Conservation (phyloP, 1,284 basidiomycete species). For the Ceratobasidium sp. region DNA sequence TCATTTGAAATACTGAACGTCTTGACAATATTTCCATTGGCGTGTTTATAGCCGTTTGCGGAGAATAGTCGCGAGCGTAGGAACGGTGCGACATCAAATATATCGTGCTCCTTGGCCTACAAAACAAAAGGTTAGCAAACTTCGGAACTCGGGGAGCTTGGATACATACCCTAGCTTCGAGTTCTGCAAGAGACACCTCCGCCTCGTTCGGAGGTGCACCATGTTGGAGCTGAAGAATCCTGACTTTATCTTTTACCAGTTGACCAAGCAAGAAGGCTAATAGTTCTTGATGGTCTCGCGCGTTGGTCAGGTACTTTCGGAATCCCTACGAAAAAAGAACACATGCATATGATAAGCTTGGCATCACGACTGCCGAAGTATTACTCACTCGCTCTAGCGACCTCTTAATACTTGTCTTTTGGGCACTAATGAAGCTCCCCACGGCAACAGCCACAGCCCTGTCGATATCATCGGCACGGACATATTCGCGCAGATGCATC, state of each 20-base stretch:
- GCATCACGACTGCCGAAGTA: conserved; percentile 1
- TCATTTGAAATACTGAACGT: conserved; percentile 61
- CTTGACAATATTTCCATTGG: conserved; percentile 77
- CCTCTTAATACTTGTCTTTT: conserved; percentile 99
- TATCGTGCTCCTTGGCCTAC: conserved; percentile 94
- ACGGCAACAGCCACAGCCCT: conserved; percentile 96
- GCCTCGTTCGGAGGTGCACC: conserved; percentile 83
- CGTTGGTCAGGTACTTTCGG: conserved; percentile 96
- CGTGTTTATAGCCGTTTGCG: conserved; percentile 89
- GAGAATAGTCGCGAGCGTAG: conserved; percentile 85
- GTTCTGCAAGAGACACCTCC: conserved; percentile 79
- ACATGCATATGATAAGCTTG: conserved; percentile 11
- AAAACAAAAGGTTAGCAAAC: conserved; percentile 41
- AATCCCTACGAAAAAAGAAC: conserved; percentile 74
- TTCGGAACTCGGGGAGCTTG: conserved; percentile 6
- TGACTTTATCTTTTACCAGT: conserved; percentile 94
- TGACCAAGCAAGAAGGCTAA: conserved; percentile 95
- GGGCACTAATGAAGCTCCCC: conserved; percentile 94
- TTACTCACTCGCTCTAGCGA: conserved; percentile 89
- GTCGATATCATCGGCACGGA: conserved; percentile 96
- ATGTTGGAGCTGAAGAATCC: conserved; percentile 81
- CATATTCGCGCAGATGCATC: conserved; percentile 98
- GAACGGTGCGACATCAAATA: conserved; percentile 92
- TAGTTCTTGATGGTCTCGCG: conserved; percentile 95
- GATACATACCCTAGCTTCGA: conserved; percentile 81